These are phyloP conservation scores for Margaritispora aquatica DNA, from an alignment of 495 filamentous ascomycete species.

Conservation along the genomic window DNA sequence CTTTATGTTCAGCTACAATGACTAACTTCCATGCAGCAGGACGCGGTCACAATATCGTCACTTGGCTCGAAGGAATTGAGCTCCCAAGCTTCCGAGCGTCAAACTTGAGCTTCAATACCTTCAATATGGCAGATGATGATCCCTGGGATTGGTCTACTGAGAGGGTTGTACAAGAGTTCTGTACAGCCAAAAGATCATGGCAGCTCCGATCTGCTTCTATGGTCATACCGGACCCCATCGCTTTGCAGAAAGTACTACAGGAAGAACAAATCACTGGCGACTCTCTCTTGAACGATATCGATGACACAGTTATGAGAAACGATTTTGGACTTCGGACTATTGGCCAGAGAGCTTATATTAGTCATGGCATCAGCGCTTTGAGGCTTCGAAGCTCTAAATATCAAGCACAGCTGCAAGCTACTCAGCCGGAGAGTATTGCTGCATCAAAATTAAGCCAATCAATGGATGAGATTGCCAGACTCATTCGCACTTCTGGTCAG, in stretches of 20 bases:
- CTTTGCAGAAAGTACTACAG: conserved; percentile 47
- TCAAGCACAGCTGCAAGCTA: conserved; percentile 6
- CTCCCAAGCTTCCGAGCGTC: not conserved
- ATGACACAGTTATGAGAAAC: conserved; percentile 36
- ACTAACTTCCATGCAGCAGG: conserved; percentile 16
- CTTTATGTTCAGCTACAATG: conserved; percentile 2
- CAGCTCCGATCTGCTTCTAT: conserved; percentile 19
- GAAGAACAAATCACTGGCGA: conserved; percentile 56
- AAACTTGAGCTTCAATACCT: not conserved
- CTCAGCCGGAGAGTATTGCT: not conserved
- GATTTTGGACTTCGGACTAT: conserved; percentile 44
- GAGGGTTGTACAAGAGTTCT: conserved; percentile 57
- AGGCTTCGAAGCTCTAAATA: conserved; percentile 36
- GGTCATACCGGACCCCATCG: conserved; percentile 40
- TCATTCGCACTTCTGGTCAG: not conserved
- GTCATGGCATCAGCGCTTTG: conserved; percentile 41
- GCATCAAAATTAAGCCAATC: not conserved
- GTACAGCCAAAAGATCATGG: conserved; percentile 43
- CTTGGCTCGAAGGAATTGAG: conserved; percentile 13
- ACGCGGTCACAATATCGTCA: not conserved
- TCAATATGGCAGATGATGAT: conserved; percentile 31
- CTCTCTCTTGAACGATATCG: conserved; percentile 48
- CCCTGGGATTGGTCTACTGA: conserved; percentile 65
- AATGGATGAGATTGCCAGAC: not conserved
- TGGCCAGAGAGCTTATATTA: conserved; percentile 38